These are phyloP conservation scores for Eucalyptus guilfoylei DNA, from an alignment of 345 rosid genomes.

Conservation along the genomic window DNA sequence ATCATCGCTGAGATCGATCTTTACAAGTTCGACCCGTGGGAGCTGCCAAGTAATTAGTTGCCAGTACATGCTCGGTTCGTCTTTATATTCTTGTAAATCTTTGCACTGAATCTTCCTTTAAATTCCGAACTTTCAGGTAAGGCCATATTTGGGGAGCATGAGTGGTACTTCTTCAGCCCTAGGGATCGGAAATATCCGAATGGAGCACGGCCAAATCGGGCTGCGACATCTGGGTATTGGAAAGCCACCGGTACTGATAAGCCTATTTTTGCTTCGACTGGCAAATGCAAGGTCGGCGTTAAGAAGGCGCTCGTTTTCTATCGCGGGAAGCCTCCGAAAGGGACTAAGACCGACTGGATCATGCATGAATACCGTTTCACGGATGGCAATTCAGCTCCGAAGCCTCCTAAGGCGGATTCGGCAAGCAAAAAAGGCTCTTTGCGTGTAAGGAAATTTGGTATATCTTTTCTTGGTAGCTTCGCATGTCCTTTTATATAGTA, in stretches of 20 bases:
- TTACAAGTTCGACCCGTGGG: slow-evolving; percentile 48
- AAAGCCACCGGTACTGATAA: slow-evolving; percentile 47
- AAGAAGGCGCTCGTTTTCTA: slow-evolving; percentile 42
- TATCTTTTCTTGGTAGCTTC: not conserved
- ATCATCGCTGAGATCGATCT: slow-evolving; percentile 43
- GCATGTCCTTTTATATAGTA: not conserved
- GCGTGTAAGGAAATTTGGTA: slow-evolving; percentile 8
- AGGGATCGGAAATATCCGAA: slow-evolving; percentile 42
- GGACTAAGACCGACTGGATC: slow-evolving; percentile 41
- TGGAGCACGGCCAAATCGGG: slow-evolving; percentile 43
- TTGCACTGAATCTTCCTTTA: not conserved
- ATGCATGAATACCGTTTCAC: slow-evolving; percentile 42
- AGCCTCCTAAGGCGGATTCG: slow-evolving; percentile 10
- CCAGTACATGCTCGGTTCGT: not conserved
- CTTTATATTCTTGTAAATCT: not conserved
- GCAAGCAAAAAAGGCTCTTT: slow-evolving; percentile 23
- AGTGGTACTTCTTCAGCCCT: slow-evolving; percentile 44
- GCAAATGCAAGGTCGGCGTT: slow-evolving; percentile 32
- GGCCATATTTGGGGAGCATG: slow-evolving; percentile 41
- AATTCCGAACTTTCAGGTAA: slow-evolving; percentile 9
- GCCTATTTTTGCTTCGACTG: slow-evolving; percentile 20
- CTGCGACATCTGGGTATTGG: slow-evolving; percentile 50
- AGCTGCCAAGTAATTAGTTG: slow-evolving; percentile 22
- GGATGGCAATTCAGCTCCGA: not conserved
- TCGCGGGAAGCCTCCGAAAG: slow-evolving; percentile 43